phyloP scores from a whole-genome alignment of 495 filamentous ascomycete genomes.

The Xylaria curta region DNA sequence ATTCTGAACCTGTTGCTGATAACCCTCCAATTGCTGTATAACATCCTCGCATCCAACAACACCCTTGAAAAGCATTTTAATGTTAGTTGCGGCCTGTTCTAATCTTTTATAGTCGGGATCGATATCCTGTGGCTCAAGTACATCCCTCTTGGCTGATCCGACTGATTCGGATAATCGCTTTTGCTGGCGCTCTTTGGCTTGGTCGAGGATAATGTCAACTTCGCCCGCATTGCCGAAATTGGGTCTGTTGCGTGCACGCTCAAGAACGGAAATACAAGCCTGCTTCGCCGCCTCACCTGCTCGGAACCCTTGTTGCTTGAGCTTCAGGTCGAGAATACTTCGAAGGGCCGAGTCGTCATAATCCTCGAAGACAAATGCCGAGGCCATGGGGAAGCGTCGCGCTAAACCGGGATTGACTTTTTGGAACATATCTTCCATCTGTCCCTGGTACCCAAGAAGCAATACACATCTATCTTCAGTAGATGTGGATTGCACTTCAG shows the following conservation, averaged over 20 bases:
- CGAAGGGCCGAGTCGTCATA: constrained; percentile 65
- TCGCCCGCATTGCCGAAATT: constrained; percentile 69
- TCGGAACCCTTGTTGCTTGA: constrained; percentile 54
- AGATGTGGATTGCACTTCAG: constrained; percentile 77
- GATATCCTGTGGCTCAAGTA: constrained; percentile 69
- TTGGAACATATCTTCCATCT: constrained; percentile 80
- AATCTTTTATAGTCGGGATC: constrained; percentile 69
- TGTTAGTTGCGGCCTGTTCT: constrained; percentile 55
- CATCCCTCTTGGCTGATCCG: constrained; percentile 27
- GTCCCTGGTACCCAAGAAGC: constrained; percentile 76
- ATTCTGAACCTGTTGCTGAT: constrained; percentile 59
- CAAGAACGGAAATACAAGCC: constrained; percentile 58
- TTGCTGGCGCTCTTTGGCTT: constrained; percentile 66
- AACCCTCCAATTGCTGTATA: constrained; percentile 63
- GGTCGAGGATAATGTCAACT: constrained; percentile 69
- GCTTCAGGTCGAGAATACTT: constrained; percentile 64
- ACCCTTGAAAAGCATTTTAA: constrained; percentile 66
- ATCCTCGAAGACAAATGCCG: constrained; percentile 74
- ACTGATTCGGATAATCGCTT: constrained; percentile 45
- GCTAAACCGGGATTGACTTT: constrained; percentile 78
- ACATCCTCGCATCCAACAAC: constrained; percentile 70
- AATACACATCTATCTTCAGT: constrained; percentile 82
- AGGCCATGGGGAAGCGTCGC: constrained; percentile 69
- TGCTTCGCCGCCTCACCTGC: constrained; percentile 48
- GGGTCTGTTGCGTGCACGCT: constrained; percentile 58